These are phyloP conservation scores for Chrysanthemum seticuspe DNA, from an alignment of 129 eudicot species.

Conservation along the genomic window DNA sequence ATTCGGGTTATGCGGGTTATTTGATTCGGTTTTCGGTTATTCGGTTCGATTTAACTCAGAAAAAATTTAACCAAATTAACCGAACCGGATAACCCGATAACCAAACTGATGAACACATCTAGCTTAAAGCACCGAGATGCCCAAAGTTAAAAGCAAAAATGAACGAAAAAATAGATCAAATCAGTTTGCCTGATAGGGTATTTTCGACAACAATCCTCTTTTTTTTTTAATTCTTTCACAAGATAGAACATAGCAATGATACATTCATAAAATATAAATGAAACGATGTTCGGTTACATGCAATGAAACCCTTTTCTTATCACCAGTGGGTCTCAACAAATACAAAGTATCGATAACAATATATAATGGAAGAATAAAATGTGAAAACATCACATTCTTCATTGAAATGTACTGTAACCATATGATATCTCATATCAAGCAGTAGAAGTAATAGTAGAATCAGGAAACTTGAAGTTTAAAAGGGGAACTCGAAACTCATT, in stretches of 20 bases:
- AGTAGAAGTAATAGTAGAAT: not conserved
- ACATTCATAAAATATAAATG: not conserved
- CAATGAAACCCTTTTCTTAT: not conserved
- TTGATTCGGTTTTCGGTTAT: no score
- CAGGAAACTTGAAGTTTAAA: conserved; percentile 22
- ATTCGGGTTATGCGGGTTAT: no score
- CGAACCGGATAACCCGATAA: no score
- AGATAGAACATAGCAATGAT: not conserved
- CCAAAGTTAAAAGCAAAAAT: no score
- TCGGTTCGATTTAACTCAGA: no score
- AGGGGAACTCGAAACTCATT: conserved; percentile 30
- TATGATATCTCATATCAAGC: not conserved
- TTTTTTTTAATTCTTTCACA: no score
- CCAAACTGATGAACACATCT: no score
- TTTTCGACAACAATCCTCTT: no score
- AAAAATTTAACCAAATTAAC: no score
- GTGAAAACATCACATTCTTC: not conserved
- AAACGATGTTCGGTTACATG: conserved; percentile 1
- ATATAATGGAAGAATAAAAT: not conserved
- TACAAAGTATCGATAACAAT: not conserved
- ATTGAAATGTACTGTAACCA: not conserved
- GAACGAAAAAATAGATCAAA: no score
- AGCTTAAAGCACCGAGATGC: no score
- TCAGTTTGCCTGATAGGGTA: no score
- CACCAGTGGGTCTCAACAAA: conserved; percentile 5